These are phyloP conservation scores for Yamadazyma atlantica DNA, from an alignment of 1,139 yeast species.

Conservation along the genomic window DNA sequence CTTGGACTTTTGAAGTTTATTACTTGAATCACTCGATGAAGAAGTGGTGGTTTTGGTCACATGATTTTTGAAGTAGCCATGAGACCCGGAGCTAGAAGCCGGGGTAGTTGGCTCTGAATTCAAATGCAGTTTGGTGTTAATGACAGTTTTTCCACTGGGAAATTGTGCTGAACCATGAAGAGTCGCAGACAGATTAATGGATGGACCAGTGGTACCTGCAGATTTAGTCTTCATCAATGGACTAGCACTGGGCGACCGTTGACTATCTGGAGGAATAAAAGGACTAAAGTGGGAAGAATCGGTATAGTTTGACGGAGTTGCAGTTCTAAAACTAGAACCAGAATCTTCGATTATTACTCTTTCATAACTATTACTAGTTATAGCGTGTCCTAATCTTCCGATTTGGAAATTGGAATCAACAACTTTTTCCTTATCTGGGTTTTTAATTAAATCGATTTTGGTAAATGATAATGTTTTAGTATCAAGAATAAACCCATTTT, in stretches of 20 bases:
- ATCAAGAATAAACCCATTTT: slow-evolving; percentile 40
- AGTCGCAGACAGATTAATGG: not conserved
- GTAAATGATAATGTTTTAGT: slow-evolving; percentile 30
- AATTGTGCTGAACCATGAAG: not conserved
- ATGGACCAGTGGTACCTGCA: slow-evolving; percentile 1
- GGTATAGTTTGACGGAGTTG: slow-evolving; percentile 13
- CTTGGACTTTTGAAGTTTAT: slow-evolving; percentile 12
- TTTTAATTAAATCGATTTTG: slow-evolving; percentile 25
- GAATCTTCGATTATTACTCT: slow-evolving; percentile 9
- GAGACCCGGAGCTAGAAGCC: slow-evolving; percentile 7
- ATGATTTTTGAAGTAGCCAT: slow-evolving; percentile 8
- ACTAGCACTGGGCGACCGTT: slow-evolving; percentile 4
- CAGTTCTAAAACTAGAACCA: slow-evolving; percentile 12
- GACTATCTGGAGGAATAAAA: slow-evolving; percentile 11
- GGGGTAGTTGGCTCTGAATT: slow-evolving; percentile 15
- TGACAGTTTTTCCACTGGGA: slow-evolving; percentile 6
- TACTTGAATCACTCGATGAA: slow-evolving; percentile 9
- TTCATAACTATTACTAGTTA: slow-evolving; percentile 21
- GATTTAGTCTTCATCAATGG: slow-evolving; percentile 10
- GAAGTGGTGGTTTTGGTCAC: slow-evolving; percentile 7
- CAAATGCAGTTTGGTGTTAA: slow-evolving; percentile 9
- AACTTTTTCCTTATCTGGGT: slow-evolving; percentile 12
- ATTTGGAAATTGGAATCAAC: slow-evolving; percentile 12
- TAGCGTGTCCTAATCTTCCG: slow-evolving; percentile 27
- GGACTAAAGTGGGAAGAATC: slow-evolving; percentile 16